Percentiles rank a stretch among this genome's conserved stretches.
phyloP scores from a whole-genome alignment of 2,329 filamentous ascomycete genomes.

The Colletotrichum agaves region DNA sequence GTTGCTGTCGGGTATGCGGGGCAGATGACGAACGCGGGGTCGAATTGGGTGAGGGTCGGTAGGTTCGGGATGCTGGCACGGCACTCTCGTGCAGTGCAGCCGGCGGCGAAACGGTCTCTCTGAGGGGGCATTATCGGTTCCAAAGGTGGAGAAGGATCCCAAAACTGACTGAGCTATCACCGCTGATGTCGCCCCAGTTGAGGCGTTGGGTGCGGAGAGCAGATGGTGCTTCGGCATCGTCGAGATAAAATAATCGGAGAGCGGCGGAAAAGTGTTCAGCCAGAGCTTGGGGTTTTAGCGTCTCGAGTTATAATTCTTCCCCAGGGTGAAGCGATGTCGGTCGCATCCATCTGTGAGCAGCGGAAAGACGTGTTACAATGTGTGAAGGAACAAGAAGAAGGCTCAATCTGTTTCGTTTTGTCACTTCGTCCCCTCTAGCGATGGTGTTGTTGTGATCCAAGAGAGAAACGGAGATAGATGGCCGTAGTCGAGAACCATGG shows the following conservation, averaged over 20 bases:
- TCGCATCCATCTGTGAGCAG: not conserved
- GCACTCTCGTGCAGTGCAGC: constrained; percentile 6
- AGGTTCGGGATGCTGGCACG: constrained; percentile 28
- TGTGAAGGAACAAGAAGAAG: too few species aligned
- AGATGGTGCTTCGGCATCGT: not conserved
- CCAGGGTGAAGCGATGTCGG: not conserved
- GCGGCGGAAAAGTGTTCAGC: constrained; percentile 32
- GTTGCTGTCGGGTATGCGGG: constrained; percentile 15
- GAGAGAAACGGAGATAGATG: too few species aligned
- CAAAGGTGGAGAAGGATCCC: too few species aligned
- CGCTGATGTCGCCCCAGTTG: not conserved
- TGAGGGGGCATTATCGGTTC: not conserved
- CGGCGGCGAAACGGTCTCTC: not conserved
- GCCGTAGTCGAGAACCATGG: too few species aligned
- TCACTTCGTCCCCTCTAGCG: too few species aligned
- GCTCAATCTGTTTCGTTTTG: too few species aligned
- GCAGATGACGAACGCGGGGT: constrained; percentile 34
- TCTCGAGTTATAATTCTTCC: constrained; percentile 31
- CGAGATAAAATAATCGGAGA: constrained; percentile 12
- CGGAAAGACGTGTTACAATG: too few species aligned
- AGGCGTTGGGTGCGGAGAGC: not conserved
- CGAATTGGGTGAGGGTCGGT: constrained; percentile 5
- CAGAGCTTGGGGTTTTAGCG: not conserved
- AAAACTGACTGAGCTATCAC: not conserved
- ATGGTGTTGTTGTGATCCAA: too few species aligned